Evolutionary conservation across 2,329 filamentous ascomycete species (phyloP).

Genomic region (Cladosporium velox): DNA sequence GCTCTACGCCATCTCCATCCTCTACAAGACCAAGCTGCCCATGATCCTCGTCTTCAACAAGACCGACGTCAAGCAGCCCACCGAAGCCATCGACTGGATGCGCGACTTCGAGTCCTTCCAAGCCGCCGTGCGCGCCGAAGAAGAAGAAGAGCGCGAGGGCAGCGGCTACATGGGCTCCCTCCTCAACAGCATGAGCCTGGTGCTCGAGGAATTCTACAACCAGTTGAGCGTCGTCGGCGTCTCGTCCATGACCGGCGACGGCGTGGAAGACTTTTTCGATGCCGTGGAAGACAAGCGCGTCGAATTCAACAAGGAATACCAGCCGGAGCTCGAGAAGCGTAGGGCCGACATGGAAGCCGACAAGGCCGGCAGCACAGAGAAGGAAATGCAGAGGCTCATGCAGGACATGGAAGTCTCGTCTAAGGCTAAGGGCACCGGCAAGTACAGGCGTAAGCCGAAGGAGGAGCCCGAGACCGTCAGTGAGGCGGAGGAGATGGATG

Average conservation of each 20-base stretch:
- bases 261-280: conserved; percentile 89
- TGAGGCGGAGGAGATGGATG: conserved; percentile 56
- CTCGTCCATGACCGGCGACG: conserved; percentile 87
- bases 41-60: conserved; percentile 99
- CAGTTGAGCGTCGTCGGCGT: conserved; percentile 92
- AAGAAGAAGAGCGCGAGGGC: conserved; percentile 73
- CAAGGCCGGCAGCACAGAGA: conserved; percentile 70
- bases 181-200: conserved; percentile 95
- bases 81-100: conserved; percentile 96
- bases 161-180: conserved; percentile 94
- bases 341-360: conserved; percentile 72
- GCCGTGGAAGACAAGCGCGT: conserved; percentile 83
- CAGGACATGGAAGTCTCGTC: conserved; percentile 75
- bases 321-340: conserved; percentile 82
- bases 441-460: conserved; percentile 36
- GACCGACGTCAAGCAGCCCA: conserved; percentile 91
- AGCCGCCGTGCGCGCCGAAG: conserved; percentile 75
- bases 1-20: conserved; percentile 97
- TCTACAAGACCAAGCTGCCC: conserved; percentile 97
- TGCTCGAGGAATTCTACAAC: conserved; percentile 96
- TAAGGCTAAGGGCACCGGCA: conserved; percentile 37
- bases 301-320: conserved; percentile 89
- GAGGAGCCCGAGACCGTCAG: conserved; percentile 54
- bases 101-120: conserved; percentile 98
- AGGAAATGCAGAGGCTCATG: conserved; percentile 91